A percentile compares a stretch with the other conserved stretches of the same genome.
These are phyloP conservation scores for Pseudohalonectria lignicola DNA, from an alignment of 2,329 filamentous ascomycete species.

Conservation along the genomic window DNA sequence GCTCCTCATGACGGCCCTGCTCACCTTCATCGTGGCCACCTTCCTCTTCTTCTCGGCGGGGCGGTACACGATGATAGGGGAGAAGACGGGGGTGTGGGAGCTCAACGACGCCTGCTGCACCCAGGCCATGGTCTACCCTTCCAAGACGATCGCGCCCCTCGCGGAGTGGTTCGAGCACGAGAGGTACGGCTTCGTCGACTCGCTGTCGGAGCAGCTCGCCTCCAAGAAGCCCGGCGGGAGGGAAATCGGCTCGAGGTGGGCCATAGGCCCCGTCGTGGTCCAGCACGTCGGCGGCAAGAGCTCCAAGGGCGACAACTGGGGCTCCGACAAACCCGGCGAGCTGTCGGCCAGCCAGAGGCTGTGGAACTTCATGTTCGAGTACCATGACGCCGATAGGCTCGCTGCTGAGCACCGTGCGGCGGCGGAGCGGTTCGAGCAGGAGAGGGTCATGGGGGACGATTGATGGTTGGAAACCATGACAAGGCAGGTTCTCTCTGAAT, in stretches of 20 bases:
- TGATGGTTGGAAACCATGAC: too few species aligned
- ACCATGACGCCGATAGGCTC: background rate
- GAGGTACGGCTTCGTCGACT: background rate
- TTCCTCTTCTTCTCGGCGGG: background rate
- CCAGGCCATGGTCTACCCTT: background rate
- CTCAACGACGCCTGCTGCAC: background rate
- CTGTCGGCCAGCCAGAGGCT: background rate
- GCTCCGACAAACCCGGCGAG: background rate
- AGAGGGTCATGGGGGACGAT: too few species aligned
- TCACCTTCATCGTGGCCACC: background rate
- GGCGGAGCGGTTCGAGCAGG: too few species aligned
- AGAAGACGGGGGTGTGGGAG: background rate
- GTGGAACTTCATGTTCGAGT: background rate
- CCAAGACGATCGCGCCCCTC: background rate
- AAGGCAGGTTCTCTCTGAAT: too few species aligned
- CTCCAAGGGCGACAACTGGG: slow-evolving; percentile 1
- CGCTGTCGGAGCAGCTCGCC: background rate
- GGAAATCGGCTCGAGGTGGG: background rate
- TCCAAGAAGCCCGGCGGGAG: background rate
- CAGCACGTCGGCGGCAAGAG: background rate
- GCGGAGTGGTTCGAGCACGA: background rate
- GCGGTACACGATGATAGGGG: background rate
- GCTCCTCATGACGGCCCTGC: background rate
- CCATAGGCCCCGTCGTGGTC: background rate
- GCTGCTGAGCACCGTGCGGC: background rate